Evolutionary conservation across 2,329 filamentous ascomycete species (phyloP).

Genomic region (Helotiales sp.): DNA sequence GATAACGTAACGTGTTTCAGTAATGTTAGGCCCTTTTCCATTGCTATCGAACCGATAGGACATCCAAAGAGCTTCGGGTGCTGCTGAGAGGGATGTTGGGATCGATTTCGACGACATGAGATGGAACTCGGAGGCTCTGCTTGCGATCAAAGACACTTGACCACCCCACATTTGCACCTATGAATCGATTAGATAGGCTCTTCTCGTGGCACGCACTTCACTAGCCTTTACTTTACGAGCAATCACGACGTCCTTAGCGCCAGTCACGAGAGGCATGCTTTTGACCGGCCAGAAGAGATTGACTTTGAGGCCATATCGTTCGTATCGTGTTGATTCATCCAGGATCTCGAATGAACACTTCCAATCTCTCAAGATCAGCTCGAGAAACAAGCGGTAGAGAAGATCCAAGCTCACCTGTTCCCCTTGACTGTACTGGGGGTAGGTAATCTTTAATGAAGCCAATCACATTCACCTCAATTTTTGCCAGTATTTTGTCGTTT

Average conservation of each 20-base stretch:
- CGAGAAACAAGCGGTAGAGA: neutral
- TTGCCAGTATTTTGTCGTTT: slow-evolving; percentile 36
- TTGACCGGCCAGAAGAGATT: slow-evolving; percentile 59
- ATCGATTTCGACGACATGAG: slow-evolving; percentile 45
- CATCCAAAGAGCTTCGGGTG: slow-evolving; percentile 16
- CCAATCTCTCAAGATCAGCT: slow-evolving; percentile 46
- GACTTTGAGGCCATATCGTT: slow-evolving; percentile 45
- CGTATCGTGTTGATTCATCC: slow-evolving; percentile 51
- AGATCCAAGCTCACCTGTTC: slow-evolving; percentile 46
- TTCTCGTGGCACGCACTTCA: slow-evolving; percentile 26
- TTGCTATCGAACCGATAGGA: slow-evolving; percentile 10
- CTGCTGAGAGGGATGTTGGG: slow-evolving; percentile 27
- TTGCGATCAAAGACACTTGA: slow-evolving; percentile 46
- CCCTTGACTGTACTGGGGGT: slow-evolving; percentile 49
- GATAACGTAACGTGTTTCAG: slow-evolving; percentile 44
- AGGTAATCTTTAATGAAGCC: slow-evolving; percentile 70
- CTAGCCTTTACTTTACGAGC: slow-evolving; percentile 51
- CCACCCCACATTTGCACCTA: slow-evolving; percentile 44
- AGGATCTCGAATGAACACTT: slow-evolving; percentile 62
- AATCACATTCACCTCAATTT: slow-evolving; percentile 55
- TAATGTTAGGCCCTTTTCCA: slow-evolving; percentile 11
- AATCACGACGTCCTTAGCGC: slow-evolving; percentile 63
- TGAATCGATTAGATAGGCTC: slow-evolving; percentile 6
- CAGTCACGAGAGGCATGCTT: slow-evolving; percentile 47
- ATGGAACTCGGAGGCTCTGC: slow-evolving; percentile 43